These are phyloP conservation scores for Paramyrothecium roridum DNA, from an alignment of 2,329 filamentous ascomycete genomes.

Conservation along the genomic window DNA sequence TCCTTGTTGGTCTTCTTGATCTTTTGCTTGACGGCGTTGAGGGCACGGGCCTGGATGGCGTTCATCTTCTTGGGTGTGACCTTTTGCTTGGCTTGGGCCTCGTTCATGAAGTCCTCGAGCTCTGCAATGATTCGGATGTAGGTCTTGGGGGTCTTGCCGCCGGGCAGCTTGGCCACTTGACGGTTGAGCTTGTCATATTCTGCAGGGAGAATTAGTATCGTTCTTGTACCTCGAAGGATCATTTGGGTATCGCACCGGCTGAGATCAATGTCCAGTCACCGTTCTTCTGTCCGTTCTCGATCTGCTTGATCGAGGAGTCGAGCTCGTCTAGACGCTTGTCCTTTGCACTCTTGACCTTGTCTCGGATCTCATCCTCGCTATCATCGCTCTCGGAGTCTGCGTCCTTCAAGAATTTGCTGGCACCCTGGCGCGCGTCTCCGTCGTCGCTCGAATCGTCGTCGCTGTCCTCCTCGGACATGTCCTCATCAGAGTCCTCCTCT, in stretches of 20 bases:
- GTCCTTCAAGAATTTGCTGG: constrained; percentile 78
- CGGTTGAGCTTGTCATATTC: constrained; percentile 95
- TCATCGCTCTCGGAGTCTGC: constrained; percentile 73
- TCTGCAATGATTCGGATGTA: constrained; percentile 94
- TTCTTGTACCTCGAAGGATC: not conserved
- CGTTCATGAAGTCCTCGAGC: constrained; percentile 90
- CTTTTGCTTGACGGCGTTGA: constrained; percentile 97
- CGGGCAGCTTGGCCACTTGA: constrained; percentile 74
- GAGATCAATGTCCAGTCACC: constrained; percentile 95
- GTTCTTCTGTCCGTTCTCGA: constrained; percentile 97
- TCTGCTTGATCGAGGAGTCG: constrained; percentile 81
- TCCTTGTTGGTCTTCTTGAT: constrained; percentile 99
- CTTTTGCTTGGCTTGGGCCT: constrained; percentile 93
- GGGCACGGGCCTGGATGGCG: constrained; percentile 85
- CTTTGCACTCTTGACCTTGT: constrained; percentile 94
- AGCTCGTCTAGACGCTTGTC: constrained; percentile 96
- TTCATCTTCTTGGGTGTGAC: constrained; percentile 98
- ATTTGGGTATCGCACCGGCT: constrained; percentile 54
- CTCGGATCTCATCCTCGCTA: constrained; percentile 81
- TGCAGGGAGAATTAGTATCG: constrained; percentile 30
- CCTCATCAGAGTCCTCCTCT: constrained; percentile 31
- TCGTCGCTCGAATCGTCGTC: constrained; percentile 5
- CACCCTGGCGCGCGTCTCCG: constrained; percentile 49
- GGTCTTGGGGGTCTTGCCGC: constrained; percentile 78
- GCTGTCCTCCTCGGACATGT: constrained; percentile 18